Conservation (phyloP, 805 yeast species). For the Babjeviella inositovora region DNA sequence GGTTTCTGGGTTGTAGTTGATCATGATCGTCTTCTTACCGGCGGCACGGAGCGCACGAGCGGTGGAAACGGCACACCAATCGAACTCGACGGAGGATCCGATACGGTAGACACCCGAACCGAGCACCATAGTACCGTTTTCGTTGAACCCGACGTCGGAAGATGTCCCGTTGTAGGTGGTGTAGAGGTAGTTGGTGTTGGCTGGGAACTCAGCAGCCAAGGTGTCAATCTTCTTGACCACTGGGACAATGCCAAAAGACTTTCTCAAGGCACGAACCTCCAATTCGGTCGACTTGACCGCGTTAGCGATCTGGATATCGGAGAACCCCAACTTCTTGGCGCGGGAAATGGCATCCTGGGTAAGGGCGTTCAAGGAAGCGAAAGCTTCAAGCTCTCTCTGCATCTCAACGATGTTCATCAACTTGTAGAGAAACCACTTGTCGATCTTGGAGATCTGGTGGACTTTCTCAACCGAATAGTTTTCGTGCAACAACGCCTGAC, state of each 20-base stretch:
- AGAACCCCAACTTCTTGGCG: conserved; percentile 89
- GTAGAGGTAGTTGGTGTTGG: conserved; percentile 87
- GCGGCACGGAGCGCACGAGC: conserved; percentile 83
- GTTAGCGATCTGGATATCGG: conserved; percentile 82
- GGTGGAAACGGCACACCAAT: conserved; percentile 98
- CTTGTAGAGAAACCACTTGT: conserved; percentile 90
- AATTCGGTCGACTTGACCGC: conserved; percentile 63
- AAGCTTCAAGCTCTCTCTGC: conserved; percentile 65
- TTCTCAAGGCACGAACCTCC: conserved; percentile 72
- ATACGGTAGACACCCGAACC: conserved; percentile 99
- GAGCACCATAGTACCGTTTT: conserved; percentile 83
- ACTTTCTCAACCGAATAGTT: conserved; percentile 83
- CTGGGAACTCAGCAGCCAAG: conserved; percentile 97
- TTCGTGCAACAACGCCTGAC: conserved; percentile 89
- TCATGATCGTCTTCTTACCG: conserved; percentile 87
- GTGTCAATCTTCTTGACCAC: conserved; percentile 96
- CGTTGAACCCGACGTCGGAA: conserved; percentile 74
- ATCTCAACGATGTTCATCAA: conserved; percentile 83
- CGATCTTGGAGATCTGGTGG: conserved; percentile 85
- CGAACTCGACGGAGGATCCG: conserved; percentile 97
- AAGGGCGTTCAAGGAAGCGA: conserved; percentile 39
- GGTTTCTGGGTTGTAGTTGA: conserved; percentile 96
- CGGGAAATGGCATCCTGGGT: conserved; percentile 55
- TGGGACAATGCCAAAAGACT: conserved; percentile 67
- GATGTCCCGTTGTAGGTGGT: conserved; percentile 88